Percentiles rank a stretch among this genome's conserved stretches.
phyloP scores from a whole-genome alignment of 2,329 filamentous ascomycete species.

The Colletotrichum magnum region DNA sequence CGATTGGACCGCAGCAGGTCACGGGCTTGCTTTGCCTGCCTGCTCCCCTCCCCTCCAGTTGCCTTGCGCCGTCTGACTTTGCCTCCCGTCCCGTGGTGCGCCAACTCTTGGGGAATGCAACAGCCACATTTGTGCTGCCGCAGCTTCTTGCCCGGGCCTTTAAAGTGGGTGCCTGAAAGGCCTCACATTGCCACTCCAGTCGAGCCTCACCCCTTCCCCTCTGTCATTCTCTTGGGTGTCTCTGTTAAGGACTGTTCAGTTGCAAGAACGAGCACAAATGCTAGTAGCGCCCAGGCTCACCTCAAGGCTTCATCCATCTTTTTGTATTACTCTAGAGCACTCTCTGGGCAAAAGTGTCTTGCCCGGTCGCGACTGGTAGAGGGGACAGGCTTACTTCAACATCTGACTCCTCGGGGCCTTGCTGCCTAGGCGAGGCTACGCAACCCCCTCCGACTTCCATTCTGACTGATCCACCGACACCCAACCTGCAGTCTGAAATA shows the following conservation, averaged over 20 bases:
- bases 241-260: not conserved
- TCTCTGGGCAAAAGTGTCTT: not conserved
- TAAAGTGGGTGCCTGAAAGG: not conserved
- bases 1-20: conserved; percentile 5
- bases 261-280: not conserved
- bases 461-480: not conserved
- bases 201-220: not conserved
- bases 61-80: not conserved
- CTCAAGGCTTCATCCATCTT: not conserved
- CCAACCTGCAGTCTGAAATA: not conserved
- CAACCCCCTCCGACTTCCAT: conserved; percentile 16
- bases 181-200: not conserved
- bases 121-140: not conserved
- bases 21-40: conserved; percentile 14
- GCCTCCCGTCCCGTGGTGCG: not conserved
- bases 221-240: not conserved
- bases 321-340: too few species aligned
- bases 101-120: not conserved
- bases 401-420: conserved; percentile 30
- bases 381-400: conserved; percentile 1
- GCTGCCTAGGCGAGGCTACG: conserved; percentile 39
- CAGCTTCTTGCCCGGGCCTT: not conserved
- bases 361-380: not conserved
- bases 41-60: not conserved
- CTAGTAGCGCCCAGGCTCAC: not conserved